Evolutionary conservation across 495 filamentous ascomycete genomes (phyloP), one percentile per base, ranked within the genome.

Genomic region (Penicillium steckii): DNA sequence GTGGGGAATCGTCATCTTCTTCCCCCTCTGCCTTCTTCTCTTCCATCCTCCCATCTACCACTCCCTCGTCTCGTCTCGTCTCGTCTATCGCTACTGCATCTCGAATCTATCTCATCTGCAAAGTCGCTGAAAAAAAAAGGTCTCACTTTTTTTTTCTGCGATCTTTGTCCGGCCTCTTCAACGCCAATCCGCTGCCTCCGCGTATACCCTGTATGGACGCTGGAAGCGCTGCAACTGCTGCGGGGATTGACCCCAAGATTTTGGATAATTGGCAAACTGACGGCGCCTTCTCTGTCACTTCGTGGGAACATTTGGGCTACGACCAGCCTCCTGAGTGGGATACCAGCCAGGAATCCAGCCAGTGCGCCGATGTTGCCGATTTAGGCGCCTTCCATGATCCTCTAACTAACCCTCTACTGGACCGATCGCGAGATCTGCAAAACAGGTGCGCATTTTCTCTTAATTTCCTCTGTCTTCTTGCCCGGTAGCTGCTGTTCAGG

Each of bases 181-280:
- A 30, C 38, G 24, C 38, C 50, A 48, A 37, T 43, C 46, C 30
- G 48, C 38, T 41, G 3, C 50, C 24, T 49, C 17, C 50, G 46
- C 27, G 47, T 41, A 25, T 57, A 65, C 55, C 66, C 72, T 75
- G 72, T 66, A 77, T 77, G 74, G 74, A 77, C 72, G 65, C 64
- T 61, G 68, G 64, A 70, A 72, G 59, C 57, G 58, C 67, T 60
- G 66, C 61, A 35, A 68, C 68, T 44, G 67, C 68, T 69, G 66
- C 72, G 72, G 72, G 72, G 65, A 72, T 77, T 40, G 72, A 77
- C 72, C 72, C 74, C 68, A 77, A 75, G 62, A 74, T 75, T 42
- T 65, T 77, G 40, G 70, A 73, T 57, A 69, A 70, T 46, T 77
- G 72, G 70, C 70, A 73, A 68, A 64, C 65, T 10, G 66, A 73